A percentile compares a stretch with the other conserved stretches of the same genome.
phyloP scores from a whole-genome alignment of 176 grass and related monocot species.

The Carex myosuroides region DNA sequence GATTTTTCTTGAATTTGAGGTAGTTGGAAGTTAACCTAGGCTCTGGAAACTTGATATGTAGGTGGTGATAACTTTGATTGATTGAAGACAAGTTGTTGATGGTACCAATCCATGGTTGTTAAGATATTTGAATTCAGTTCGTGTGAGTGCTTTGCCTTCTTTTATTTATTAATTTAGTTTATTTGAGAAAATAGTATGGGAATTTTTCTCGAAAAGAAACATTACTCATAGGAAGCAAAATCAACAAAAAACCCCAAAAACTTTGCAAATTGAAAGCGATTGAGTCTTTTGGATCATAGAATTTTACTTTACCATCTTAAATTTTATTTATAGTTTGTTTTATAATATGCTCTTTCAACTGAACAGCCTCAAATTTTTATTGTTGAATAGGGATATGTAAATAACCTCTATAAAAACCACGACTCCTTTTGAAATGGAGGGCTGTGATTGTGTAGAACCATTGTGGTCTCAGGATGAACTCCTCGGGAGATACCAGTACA shows the following conservation, averaged over 20 bases:
- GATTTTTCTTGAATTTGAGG: background rate
- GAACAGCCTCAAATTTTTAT: background rate
- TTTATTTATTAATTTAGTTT: background rate
- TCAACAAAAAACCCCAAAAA: background rate
- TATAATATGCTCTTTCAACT: background rate
- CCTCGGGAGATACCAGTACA: slow-evolving; percentile 63
- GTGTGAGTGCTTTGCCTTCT: background rate
- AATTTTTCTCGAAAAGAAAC: background rate
- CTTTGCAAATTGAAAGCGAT: background rate
- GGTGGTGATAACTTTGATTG: background rate
- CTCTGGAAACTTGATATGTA: background rate
- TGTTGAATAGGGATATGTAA: background rate
- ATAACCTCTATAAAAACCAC: background rate
- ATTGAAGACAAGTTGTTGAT: background rate
- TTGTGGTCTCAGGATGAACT: slow-evolving; percentile 59
- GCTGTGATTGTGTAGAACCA: slow-evolving; percentile 69
- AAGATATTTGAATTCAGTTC: background rate
- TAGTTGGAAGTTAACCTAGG: background rate
- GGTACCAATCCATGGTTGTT: background rate
- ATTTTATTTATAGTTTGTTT: background rate
- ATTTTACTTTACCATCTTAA: background rate
- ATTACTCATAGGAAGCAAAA: background rate
- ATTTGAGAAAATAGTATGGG: background rate
- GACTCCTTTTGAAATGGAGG: slow-evolving; percentile 31
- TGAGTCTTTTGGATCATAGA: too few relatives aligned